These are phyloP conservation scores for Candida frijolesensis DNA, from an alignment of 1,139 yeast genomes.

Conservation along the genomic window DNA sequence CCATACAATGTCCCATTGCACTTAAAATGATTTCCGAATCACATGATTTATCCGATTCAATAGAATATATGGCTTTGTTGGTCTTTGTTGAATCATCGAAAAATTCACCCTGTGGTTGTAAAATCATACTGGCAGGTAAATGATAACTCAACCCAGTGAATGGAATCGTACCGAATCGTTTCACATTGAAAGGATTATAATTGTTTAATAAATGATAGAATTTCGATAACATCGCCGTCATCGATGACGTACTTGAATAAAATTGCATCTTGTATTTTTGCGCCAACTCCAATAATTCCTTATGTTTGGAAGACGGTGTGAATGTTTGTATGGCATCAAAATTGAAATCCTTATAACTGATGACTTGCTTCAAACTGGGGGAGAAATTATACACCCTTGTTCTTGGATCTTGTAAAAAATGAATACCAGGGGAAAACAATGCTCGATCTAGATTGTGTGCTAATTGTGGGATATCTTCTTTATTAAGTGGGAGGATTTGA, in stretches of 20 bases:
- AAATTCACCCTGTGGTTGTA: slow-evolving; percentile 33
- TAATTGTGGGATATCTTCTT: slow-evolving; percentile 39
- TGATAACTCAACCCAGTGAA: slow-evolving; percentile 35
- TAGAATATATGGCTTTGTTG: slow-evolving; percentile 51
- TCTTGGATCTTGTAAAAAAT: slow-evolving; percentile 75
- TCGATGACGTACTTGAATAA: slow-evolving; percentile 84
- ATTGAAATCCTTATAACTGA: slow-evolving; percentile 70
- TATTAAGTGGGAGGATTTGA: slow-evolving; percentile 28
- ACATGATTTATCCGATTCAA: slow-evolving; percentile 70
- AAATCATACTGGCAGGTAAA: slow-evolving; percentile 44
- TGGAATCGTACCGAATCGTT: slow-evolving; percentile 36
- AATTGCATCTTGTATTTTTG: slow-evolving; percentile 42
- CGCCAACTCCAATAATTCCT: slow-evolving; percentile 52
- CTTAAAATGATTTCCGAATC: slow-evolving; percentile 76
- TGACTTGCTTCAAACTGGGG: slow-evolving; percentile 60
- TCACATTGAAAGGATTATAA: slow-evolving; percentile 23
- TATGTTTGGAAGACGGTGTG: slow-evolving; percentile 70
- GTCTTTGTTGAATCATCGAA: slow-evolving; percentile 22
- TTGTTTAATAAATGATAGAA: slow-evolving; percentile 74
- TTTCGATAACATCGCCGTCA: slow-evolving; percentile 77
- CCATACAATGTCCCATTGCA: slow-evolving; percentile 77
- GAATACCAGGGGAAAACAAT: slow-evolving; percentile 82
- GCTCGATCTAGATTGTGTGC: slow-evolving; percentile 69
- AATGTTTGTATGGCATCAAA: slow-evolving; percentile 59
- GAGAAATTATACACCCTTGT: slow-evolving; percentile 73